A percentile compares a stretch with the other conserved stretches of the same genome.
Conservation (phyloP, 257 asterid species). For the Solanum peruvianum region DNA sequence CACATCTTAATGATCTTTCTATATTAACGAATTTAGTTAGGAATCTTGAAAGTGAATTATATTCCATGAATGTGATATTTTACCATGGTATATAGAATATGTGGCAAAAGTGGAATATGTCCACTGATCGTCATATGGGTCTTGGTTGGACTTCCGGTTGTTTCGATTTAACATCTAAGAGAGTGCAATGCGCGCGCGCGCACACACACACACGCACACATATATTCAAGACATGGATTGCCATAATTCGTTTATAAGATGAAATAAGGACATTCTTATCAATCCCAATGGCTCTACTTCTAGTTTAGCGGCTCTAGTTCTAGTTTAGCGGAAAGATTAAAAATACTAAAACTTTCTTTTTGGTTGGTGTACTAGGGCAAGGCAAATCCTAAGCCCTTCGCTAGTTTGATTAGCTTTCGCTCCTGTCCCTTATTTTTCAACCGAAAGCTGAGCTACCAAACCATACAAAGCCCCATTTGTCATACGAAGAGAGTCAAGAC, state of each 20-base stretch:
- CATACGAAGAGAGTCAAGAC: neutral
- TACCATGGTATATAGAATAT: neutral
- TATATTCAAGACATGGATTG: neutral
- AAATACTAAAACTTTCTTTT: neutral
- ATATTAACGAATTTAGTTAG: neutral
- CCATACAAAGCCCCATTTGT: neutral
- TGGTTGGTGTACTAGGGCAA: neutral
- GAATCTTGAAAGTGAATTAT: neutral
- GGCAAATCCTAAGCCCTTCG: neutral
- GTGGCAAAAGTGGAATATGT: neutral
- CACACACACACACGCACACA: neutral
- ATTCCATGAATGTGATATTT: neutral
- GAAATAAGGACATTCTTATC: neutral
- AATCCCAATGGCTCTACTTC: neutral
- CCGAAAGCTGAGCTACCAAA: neutral
- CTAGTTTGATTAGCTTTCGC: neutral
- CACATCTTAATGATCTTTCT: neutral
- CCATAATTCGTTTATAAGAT: neutral
- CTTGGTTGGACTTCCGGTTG: neutral
- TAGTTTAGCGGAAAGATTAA: neutral
- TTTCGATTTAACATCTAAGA: neutral
- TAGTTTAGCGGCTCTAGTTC: neutral
- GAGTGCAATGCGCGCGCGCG: neutral
- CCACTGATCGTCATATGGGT: neutral
- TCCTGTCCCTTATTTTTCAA: neutral